Evolutionary conservation across 306 rosid species (phyloP).

Genomic region (Corylus heterophylla): DNA sequence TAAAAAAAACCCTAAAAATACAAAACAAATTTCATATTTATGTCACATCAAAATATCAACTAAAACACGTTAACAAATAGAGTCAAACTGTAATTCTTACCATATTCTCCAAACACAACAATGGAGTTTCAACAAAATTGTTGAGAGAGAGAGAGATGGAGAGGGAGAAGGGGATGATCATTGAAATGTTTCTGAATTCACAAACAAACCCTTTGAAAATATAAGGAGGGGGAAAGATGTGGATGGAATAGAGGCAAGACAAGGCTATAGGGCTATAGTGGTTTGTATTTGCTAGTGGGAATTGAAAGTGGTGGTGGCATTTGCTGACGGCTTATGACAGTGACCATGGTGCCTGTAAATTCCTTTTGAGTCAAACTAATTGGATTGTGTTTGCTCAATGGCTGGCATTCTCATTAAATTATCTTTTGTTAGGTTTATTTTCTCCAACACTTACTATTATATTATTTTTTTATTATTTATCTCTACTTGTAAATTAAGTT

Average conservation of each 20-base stretch:
- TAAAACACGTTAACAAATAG: too few species aligned
- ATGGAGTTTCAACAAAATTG: neutral
- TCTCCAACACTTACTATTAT: neutral
- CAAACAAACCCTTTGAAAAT: neutral
- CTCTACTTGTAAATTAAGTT: slow-evolving; percentile 14
- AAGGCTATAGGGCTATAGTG: slow-evolving; percentile 17
- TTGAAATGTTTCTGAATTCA: neutral
- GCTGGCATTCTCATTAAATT: slow-evolving; percentile 19
- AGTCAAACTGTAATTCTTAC: neutral
- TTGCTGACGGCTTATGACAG: slow-evolving; percentile 25
- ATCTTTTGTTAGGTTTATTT: neutral
- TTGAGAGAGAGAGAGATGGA: neutral
- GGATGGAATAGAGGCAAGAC: slow-evolving; percentile 8
- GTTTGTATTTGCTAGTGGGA: slow-evolving; percentile 17
- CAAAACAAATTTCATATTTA: too few species aligned
- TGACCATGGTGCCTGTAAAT: slow-evolving; percentile 32
- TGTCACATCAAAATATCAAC: neutral
- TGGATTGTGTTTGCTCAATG: slow-evolving; percentile 44
- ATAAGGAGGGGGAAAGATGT: neutral
- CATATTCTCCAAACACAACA: neutral
- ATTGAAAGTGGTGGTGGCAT: slow-evolving; percentile 14
- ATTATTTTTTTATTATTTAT: neutral
- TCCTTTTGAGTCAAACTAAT: slow-evolving; percentile 30
- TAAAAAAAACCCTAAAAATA: too few species aligned
- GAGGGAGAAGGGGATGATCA: neutral